Percentiles rank a stretch among this genome's conserved stretches.
Evolutionary conservation across 1,139 yeast genomes (phyloP).

Genomic region (Suhomyces terraborum): DNA sequence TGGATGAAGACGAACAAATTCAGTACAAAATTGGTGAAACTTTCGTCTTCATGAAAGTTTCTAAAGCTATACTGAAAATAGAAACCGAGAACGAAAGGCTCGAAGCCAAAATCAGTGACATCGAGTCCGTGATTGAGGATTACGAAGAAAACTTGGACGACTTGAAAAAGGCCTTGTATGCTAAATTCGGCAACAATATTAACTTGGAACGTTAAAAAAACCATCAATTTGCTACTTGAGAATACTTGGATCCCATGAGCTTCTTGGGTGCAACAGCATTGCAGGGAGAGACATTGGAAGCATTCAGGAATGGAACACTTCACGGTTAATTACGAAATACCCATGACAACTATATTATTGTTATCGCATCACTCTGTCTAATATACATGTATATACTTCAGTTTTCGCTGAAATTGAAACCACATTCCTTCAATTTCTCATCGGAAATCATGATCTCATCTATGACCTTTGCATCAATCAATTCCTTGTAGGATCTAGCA

Average conservation of each 20-base stretch:
- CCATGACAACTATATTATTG: not conserved
- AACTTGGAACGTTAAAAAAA: conserved; percentile 64
- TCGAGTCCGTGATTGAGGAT: conserved; percentile 51
- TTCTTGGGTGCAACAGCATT: too few relatives aligned
- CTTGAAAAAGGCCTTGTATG: conserved; percentile 75
- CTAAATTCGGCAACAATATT: conserved; percentile 87
- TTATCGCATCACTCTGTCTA: conserved; percentile 1
- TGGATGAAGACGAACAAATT: conserved; percentile 76
- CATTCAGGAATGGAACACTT: not conserved
- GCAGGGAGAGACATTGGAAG: too few relatives aligned
- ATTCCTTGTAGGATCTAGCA: conserved; percentile 34
- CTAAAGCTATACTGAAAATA: conserved; percentile 63
- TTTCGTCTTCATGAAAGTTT: conserved; percentile 67
- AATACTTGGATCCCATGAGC: not conserved
- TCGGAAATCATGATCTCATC: conserved; percentile 23
- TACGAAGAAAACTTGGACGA: conserved; percentile 56
- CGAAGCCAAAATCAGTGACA: conserved; percentile 47
- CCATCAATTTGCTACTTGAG: not conserved
- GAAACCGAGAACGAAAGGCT: conserved; percentile 60
- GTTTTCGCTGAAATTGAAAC: conserved; percentile 18
- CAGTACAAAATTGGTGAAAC: conserved; percentile 75
- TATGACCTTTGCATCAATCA: conserved; percentile 28
- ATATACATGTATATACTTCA: conserved; percentile 4
- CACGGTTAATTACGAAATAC: not conserved
- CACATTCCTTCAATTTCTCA: conserved; percentile 20